These are phyloP conservation scores for Trichoderma aggressivum DNA, from an alignment of 2,329 filamentous ascomycete genomes.

Conservation along the genomic window DNA sequence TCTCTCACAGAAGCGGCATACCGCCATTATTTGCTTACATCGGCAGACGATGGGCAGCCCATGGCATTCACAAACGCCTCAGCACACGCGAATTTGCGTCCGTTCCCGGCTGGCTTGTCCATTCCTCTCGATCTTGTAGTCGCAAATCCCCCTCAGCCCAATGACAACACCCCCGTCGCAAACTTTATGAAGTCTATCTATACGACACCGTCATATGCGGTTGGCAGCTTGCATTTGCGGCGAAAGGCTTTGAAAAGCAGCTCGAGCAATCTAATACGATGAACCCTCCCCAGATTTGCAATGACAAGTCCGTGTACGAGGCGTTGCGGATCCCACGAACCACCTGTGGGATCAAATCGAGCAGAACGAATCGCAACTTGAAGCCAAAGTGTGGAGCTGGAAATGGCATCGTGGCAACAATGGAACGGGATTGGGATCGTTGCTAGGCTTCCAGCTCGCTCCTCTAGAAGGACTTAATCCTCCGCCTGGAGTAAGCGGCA, in stretches of 20 bases:
- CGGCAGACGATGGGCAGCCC: constrained; percentile 54
- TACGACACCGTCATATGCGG: constrained; percentile 64
- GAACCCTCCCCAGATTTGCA: constrained; percentile 48
- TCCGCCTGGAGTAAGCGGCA: constrained; percentile 17
- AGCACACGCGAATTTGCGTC: constrained; percentile 53
- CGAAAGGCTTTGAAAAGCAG: constrained; percentile 55
- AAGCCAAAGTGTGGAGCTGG: constrained; percentile 63
- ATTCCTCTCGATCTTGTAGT: constrained; percentile 56
- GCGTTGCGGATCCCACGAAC: constrained; percentile 52
- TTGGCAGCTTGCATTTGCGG: constrained; percentile 65
- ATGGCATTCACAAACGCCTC: constrained; percentile 55
- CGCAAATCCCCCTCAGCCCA: constrained; percentile 58
- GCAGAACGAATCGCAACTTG: constrained; percentile 47
- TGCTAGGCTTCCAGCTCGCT: constrained; percentile 23
- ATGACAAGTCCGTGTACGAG: constrained; percentile 42
- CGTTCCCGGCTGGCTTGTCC: constrained; percentile 57
- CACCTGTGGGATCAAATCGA: constrained; percentile 60
- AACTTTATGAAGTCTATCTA: constrained; percentile 56
- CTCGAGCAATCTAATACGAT: constrained; percentile 46
- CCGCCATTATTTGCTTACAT: constrained; percentile 60
- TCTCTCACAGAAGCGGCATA: constrained; percentile 65
- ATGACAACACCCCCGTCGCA: constrained; percentile 42
- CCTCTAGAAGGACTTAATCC: constrained; percentile 24
- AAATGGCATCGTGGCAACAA: constrained; percentile 35
- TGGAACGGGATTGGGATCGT: too few species aligned